Conservation (phyloP, 116 monocot species). For the Papilionanthe hybrid region DNA sequence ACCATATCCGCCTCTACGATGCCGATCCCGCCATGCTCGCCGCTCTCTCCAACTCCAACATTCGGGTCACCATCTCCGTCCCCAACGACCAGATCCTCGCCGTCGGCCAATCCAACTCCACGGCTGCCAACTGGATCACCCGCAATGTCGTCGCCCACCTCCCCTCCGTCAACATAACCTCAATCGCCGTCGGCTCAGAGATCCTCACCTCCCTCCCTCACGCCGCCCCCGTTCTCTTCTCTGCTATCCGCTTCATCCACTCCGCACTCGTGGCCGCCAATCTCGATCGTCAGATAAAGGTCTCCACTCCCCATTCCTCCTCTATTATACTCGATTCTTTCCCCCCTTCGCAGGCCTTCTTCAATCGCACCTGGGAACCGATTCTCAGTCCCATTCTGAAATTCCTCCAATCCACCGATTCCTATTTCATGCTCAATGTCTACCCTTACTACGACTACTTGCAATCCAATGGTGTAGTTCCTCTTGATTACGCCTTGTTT, state of each 20-base stretch:
- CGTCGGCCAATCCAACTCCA: conserved; percentile 85
- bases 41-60: conserved; percentile 69
- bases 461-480: conserved; percentile 84
- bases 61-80: conserved; percentile 69
- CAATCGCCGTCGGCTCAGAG: conserved; percentile 80
- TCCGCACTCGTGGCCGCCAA: conserved; percentile 90
- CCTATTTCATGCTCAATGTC: conserved; percentile 85
- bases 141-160: conserved; percentile 77
- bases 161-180: conserved; percentile 77
- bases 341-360: conserved; percentile 97
- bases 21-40: conserved; percentile 68
- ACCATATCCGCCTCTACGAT: conserved; percentile 84
- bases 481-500: conserved; percentile 89
- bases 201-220: conserved; percentile 79
- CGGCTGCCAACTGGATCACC: conserved; percentile 87
- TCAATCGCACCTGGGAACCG: conserved; percentile 80
- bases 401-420: conserved; percentile 78
- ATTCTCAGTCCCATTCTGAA: conserved; percentile 72
- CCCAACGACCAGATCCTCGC: conserved; percentile 95
- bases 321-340: conserved; percentile 94
- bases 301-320: conserved; percentile 82
- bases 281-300: conserved; percentile 73
- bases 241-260: conserved; percentile 75
- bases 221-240: conserved; percentile 66
- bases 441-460: conserved; percentile 99